Percentiles rank a stretch among this genome's conserved stretches.
These are phyloP conservation scores for Eimeria acervulina DNA, from an alignment of 169 alveolate species.

Conservation along the genomic window DNA sequence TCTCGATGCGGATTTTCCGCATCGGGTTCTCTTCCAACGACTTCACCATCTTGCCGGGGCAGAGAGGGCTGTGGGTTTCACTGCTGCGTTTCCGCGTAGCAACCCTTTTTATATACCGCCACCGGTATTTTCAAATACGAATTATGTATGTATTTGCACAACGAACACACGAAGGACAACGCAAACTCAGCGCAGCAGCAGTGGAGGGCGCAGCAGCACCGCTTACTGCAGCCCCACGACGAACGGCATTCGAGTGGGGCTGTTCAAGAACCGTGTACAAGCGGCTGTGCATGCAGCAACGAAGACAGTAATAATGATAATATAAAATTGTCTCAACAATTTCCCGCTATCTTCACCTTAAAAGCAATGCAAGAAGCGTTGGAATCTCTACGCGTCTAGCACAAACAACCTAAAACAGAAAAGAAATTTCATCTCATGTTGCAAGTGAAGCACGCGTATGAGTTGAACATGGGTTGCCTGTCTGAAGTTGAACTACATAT, in stretches of 20 bases:
- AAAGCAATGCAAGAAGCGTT: not conserved
- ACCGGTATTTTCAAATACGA: not conserved
- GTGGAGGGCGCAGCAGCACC: not conserved
- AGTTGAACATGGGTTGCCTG: no score
- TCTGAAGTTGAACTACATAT: not conserved
- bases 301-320: not conserved
- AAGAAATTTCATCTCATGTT: not conserved
- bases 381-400: not conserved
- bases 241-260: not conserved
- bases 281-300: not conserved
- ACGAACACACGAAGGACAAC: not conserved
- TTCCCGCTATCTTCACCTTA: not conserved
- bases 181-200: not conserved
- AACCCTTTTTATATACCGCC: not conserved
- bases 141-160: not conserved
- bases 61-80: conserved; percentile 19
- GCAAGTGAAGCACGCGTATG: not conserved
- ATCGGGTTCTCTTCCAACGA: conserved; percentile 94
- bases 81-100: conserved; percentile 8
- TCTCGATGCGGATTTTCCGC: conserved; percentile 99
- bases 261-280: not conserved
- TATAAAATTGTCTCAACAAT: not conserved
- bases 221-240: not conserved
- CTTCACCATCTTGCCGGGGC: conserved; percentile 78
- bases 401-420: not conserved